Evolutionary conservation across 2,329 filamentous ascomycete genomes (phyloP).

Genomic region (Fonsecaea erecta): DNA sequence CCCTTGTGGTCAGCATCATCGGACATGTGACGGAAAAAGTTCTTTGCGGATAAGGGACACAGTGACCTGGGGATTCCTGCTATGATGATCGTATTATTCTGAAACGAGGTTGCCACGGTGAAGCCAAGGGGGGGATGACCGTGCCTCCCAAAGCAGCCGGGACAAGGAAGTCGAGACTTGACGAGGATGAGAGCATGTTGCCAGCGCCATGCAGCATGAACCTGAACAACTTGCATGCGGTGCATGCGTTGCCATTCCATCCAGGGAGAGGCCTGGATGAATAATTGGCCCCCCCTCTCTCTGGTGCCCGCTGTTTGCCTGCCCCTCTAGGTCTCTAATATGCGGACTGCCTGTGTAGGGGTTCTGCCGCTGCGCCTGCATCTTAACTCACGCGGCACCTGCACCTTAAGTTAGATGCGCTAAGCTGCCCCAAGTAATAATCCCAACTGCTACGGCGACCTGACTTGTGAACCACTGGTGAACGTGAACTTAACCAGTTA

Average conservation of each 20-base stretch:
- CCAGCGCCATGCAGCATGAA: background rate
- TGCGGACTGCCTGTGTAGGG: background rate
- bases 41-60: background rate
- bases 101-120: background rate
- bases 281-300: background rate
- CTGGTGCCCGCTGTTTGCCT: background rate
- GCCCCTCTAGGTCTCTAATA: background rate
- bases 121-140: background rate
- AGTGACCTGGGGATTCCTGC: background rate
- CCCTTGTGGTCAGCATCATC: slow-evolving; percentile 3
- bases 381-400: slow-evolving; percentile 3
- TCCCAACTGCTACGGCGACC: slow-evolving; percentile 12
- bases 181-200: background rate
- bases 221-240: no score
- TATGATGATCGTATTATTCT: background rate
- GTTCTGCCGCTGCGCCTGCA: slow-evolving; percentile 10
- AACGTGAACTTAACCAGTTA: slow-evolving; percentile 16
- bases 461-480: slow-evolving; percentile 13
- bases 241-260: background rate
- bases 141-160: background rate
- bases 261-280: background rate
- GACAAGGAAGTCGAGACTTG: background rate
- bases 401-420: slow-evolving; percentile 19
- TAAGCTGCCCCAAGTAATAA: slow-evolving; percentile 11
- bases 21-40: slow-evolving; percentile 6